Evolutionary conservation across 495 filamentous ascomycete genomes (phyloP), one percentile per base, ranked within the genome.

Genomic region (Talaromyces ruber): DNA sequence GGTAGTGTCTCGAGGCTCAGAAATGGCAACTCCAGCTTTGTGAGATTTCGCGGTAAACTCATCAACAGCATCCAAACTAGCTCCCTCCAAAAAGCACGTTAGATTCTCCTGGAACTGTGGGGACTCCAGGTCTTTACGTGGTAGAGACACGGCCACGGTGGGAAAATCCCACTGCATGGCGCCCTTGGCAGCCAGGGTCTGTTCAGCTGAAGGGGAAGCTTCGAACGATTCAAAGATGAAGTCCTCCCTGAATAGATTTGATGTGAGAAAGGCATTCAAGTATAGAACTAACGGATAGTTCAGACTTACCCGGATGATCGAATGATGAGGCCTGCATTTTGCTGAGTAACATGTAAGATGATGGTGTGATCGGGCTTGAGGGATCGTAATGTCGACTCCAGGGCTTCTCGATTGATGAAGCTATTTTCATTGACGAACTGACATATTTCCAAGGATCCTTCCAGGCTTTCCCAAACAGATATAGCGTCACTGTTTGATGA

Each of bases 201-300:
- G 32, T n/a, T 79, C 73, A 8, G 78, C 78, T 4, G 45, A 59
- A 2, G 84, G 70, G 0, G 84, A 85, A 8, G 81, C 70, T 64
- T 88, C 84, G 58, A 86, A 86, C 1, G 76, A 71, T 65, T 88
- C 84, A 39, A 88, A 73, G 7, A 80, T 61, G 39, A 80, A 65
- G 7, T 39, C 34, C 3, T 71, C 67, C 28, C 28, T 45, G 34
- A 25, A 21, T 18, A 22, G 50, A 29, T 7, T 54, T 12, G 0
- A 30, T 62, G 32, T 14, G 50, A 21, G 12, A 61, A 29, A 5
- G n/a, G n/a, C n/a, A n/a, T n/a, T n/a, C n/a, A n/a, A n/a, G 37
- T 25, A 59, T 7, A 29, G 16, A 16, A 32, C 56, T 29, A 16
- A n/a, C 22, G 39, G 50, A 57, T n/a, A n/a, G n/a, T n/a, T n/a